These are phyloP conservation scores for Gremmenia infestans DNA, from an alignment of 2,329 filamentous ascomycete genomes.

Conservation along the genomic window DNA sequence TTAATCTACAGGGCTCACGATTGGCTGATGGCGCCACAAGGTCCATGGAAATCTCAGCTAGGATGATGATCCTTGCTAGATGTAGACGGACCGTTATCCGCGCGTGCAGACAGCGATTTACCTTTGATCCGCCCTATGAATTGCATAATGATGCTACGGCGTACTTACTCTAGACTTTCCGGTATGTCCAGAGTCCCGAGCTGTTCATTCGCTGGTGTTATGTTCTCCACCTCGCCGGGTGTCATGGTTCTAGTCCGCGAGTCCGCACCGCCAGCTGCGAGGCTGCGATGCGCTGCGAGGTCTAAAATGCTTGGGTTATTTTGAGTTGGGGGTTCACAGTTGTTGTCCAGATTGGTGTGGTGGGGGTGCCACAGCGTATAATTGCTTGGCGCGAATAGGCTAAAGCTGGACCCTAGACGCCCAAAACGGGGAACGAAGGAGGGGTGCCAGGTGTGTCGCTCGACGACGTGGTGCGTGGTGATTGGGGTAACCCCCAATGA, in stretches of 20 bases:
- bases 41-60: slow-evolving; percentile 15
- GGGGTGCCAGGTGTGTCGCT: slow-evolving; percentile 13
- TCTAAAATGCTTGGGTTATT: not conserved
- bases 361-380: slow-evolving; percentile 20
- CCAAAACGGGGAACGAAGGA: slow-evolving; percentile 8
- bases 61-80: slow-evolving; percentile 15
- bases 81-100: slow-evolving; percentile 26
- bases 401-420: slow-evolving; percentile 23
- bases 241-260: slow-evolving; percentile 9
- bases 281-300: slow-evolving; percentile 11
- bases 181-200: not conserved
- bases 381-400: slow-evolving; percentile 21
- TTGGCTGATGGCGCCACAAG: slow-evolving; percentile 18
- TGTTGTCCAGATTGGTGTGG: slow-evolving; percentile 6
- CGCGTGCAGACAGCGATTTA: slow-evolving; percentile 21
- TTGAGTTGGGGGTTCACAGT: not conserved
- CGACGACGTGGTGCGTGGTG: slow-evolving; percentile 28
- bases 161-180: not conserved
- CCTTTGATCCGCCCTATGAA: slow-evolving; percentile 20
- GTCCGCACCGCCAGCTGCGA: slow-evolving; percentile 9
- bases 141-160: slow-evolving; percentile 2
- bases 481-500: slow-evolving; percentile 27
- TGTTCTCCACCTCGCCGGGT: slow-evolving; percentile 13
- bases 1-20: slow-evolving; percentile 8
- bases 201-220: not conserved